Evolutionary conservation across 2,329 filamentous ascomycete genomes (phyloP).

Genomic region (Monilinia laxa): DNA sequence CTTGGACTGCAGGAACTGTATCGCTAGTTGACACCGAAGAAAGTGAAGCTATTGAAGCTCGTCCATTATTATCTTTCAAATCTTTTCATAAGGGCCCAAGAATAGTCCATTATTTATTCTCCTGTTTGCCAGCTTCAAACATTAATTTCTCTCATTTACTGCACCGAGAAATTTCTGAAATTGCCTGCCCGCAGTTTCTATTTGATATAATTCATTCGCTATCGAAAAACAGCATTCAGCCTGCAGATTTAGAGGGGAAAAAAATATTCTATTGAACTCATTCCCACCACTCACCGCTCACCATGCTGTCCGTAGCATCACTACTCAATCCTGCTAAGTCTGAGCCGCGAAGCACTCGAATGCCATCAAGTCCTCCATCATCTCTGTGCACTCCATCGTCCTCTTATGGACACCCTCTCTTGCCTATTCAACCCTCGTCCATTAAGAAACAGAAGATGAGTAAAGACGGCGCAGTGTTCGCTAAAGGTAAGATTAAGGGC

Average conservation of each 20-base stretch:
- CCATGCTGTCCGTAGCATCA: slow-evolving; percentile 64
- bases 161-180: slow-evolving; percentile 26
- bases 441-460: slow-evolving; percentile 57
- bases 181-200: slow-evolving; percentile 24
- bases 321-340: slow-evolving; percentile 60
- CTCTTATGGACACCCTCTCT: slow-evolving; percentile 34
- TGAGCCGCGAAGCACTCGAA: slow-evolving; percentile 44
- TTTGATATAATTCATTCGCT: slow-evolving; percentile 30
- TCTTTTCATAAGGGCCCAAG: slow-evolving; percentile 32
- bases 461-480: slow-evolving; percentile 64
- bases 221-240: slow-evolving; percentile 29
- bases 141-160: slow-evolving; percentile 30
- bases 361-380: slow-evolving; percentile 45
- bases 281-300: slow-evolving; percentile 33
- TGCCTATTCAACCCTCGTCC: slow-evolving; percentile 35
- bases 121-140: slow-evolving; percentile 36
- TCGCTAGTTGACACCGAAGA: slow-evolving; percentile 33
- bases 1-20: slow-evolving; percentile 35
- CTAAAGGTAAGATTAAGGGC: slow-evolving; percentile 61
- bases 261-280: slow-evolving; percentile 27
- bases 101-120: slow-evolving; percentile 29
- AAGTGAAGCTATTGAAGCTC: slow-evolving; percentile 31
- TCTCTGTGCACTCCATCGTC: slow-evolving; percentile 35
- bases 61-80: slow-evolving; percentile 28
- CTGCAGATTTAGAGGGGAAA: slow-evolving; percentile 34